Conservation (phyloP, 495 filamentous ascomycete species). For the Podospora conica region DNA sequence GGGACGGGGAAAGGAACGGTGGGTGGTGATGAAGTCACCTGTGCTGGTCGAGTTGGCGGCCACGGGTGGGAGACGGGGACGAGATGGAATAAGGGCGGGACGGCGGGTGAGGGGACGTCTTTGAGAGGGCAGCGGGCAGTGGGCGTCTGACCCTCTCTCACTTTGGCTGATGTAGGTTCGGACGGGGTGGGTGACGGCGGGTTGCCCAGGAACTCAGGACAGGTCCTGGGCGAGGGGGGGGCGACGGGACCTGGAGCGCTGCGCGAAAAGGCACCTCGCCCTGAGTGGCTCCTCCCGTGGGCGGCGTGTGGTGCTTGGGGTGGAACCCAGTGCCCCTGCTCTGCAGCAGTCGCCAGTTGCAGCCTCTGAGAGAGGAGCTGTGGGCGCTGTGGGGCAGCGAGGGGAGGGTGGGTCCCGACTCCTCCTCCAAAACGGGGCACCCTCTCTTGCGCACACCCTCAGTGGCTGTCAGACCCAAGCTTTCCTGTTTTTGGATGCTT, state of each 20-base stretch:
- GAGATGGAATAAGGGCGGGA: conserved; percentile 2
- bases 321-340: conserved; percentile 1
- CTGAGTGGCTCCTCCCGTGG: not conserved
- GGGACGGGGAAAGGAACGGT: conserved; percentile 16
- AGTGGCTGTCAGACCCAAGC: conserved; percentile 2
- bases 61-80: conserved; percentile 2
- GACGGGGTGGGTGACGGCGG: not conserved
- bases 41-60: conserved; percentile 8
- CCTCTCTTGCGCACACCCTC: conserved; percentile 10
- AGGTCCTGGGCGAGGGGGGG: not conserved
- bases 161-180: conserved; percentile 11
- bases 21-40: conserved; percentile 22
- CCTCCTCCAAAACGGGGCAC: not conserved
- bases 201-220: not conserved
- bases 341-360: conserved; percentile 4
- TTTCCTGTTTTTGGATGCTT: conserved; percentile 23
- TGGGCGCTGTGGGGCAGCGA: conserved; percentile 20
- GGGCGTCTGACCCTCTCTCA: not conserved
- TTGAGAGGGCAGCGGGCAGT: not conserved
- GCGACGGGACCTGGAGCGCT: not conserved
- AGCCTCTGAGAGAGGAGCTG: conserved; percentile 7
- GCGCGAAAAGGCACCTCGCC: not conserved
- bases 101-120: conserved; percentile 2
- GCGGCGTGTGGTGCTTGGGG: not conserved
- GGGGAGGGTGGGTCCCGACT: conserved; percentile 9